Base-by-base conservation (phyloP, 139 green algal species). In the Chlamydomonas schloesseri region DNA sequence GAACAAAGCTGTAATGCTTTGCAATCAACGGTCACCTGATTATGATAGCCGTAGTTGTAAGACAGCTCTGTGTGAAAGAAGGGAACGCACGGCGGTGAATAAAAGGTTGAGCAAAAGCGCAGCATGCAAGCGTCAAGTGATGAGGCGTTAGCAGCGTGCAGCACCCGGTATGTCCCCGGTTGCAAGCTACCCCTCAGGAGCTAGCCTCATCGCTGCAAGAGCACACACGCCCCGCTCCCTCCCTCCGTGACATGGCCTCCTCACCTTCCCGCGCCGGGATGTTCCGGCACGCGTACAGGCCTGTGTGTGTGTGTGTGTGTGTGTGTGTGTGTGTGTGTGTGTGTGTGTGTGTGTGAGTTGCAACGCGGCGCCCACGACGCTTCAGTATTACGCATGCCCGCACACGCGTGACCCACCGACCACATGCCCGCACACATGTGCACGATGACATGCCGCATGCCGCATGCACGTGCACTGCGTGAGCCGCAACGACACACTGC, bases 31-130 rank as follows among this genome's bases (percentile, higher is more conserved):
- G 31, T 11, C 46, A 65, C 67, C 73, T 58, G 71, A 14, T 67
- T 77, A 37, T 33, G 75, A 73, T 64, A 67, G 37, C 83, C 83
- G 83, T 95, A 95, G 72, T 95, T 82, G 81, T 96, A 96, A 0
- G 74, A 87, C 46, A 96, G 82, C 87, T 96, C 94, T n/a, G 70
- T 84, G 64, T 11, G 21, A 8, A 24, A 15, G 13, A 58, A 23
- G 53, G 53, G 53, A 15, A 23, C 13, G 15, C 4, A 65, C 14
- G 17, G 57, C 4, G 4, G 28, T 28, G 57, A 20, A 20, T 15
- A 15, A 8, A 4, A 29, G 17, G 28, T 9, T 4, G 17, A 4
- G 20, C 14, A 65, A 65, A 4, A 9, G 28, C 57, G 8, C 14
- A 8, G 15, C 11, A 65, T 28, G 15, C 57, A 26, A 20, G 17